Evolutionary conservation across 2,329 filamentous ascomycete species (phyloP).

Genomic region (Fusarium sp.): DNA sequence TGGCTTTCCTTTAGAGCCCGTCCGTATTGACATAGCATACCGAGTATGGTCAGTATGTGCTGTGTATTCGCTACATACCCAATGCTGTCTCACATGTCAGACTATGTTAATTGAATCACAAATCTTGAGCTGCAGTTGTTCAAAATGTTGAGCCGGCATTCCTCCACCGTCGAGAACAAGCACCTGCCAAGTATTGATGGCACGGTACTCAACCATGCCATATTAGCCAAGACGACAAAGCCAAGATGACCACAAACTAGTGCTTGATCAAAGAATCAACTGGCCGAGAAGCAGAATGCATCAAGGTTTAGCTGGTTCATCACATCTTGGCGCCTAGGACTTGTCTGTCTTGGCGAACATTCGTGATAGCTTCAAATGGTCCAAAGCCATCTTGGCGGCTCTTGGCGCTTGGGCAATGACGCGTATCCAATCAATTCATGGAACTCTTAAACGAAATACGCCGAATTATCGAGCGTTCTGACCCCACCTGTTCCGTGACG

Average conservation of each 20-base stretch:
- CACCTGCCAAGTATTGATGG: constrained; percentile 5
- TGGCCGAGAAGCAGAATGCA: constrained; percentile 37
- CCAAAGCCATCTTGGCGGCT: constrained; percentile 31
- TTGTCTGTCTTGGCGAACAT: constrained; percentile 22
- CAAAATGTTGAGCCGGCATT: constrained; percentile 23
- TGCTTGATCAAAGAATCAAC: constrained; percentile 32
- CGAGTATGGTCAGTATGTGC: not conserved
- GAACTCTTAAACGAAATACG: constrained; percentile 14
- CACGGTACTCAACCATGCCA: constrained; percentile 10
- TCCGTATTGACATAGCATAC: not conserved
- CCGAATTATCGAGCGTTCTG: constrained; percentile 9
- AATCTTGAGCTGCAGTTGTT: not conserved
- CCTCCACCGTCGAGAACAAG: constrained; percentile 21
- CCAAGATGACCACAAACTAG: constrained; percentile 5
- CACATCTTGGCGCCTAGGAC: constrained; percentile 31
- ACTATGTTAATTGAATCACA: not conserved
- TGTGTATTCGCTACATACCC: constrained; percentile 9
- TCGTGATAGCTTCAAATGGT: constrained; percentile 33
- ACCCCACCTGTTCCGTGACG: constrained; percentile 8
- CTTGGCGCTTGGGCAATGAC: constrained; percentile 43
- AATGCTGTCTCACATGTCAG: constrained; percentile 10
- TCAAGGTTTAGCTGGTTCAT: constrained; percentile 42
- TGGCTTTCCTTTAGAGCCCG: not conserved
- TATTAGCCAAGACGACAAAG: constrained; percentile 9
- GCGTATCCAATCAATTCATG: constrained; percentile 31